Base-by-base conservation (phyloP, 345 rosid genomes). In the Nephelium lappaceum region DNA sequence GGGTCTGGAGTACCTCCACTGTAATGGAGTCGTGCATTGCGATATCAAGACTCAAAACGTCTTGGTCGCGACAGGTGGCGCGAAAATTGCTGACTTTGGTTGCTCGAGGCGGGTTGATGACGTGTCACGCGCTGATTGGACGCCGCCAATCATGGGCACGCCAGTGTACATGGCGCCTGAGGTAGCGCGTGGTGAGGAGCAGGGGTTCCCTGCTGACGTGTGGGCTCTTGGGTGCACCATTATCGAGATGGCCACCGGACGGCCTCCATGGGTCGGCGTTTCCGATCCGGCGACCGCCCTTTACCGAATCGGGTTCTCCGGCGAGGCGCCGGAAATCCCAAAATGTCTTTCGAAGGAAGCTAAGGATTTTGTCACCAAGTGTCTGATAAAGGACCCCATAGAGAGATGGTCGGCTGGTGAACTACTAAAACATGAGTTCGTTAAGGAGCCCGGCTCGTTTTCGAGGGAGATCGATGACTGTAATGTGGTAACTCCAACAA, bases 121-220 rank as follows among this genome's bases (percentile, higher is more conserved):
- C 70, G 31, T 18, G 38, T 19, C 77, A 1, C 0, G 6, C 0
- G 43, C 21, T 24, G 78, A 74, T 57, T 41, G 31, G 66, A 16
- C 36, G 25, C n/a, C 61, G 8, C 21, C 81, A 3, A 66, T 84
- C 0, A 78, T 81, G 0, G 93, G 93, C 8, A 90, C 96, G 6
- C 93, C 92, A 0, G 66, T 81, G 4, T 92, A 73, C 83, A 90
- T 92, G 96, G 89, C 93, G 7, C 93, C 96, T 3, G 96, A 90
- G 82, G 92, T 80, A 82, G 92, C 90, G 55, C 89, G 93, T 27
- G 91, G 90, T 0, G 88, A 86, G 11, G 74, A 81, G 19, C 96
- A 89, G 73, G 83, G 83, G 16, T 87, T 79, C 81, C 71, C 92
- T 0, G 84, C 92, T 23, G 93, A 90, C 64, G 79, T 90, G 38